These are phyloP conservation scores for Neonectria punicea DNA, from an alignment of 2,329 filamentous ascomycete species.

Conservation along the genomic window DNA sequence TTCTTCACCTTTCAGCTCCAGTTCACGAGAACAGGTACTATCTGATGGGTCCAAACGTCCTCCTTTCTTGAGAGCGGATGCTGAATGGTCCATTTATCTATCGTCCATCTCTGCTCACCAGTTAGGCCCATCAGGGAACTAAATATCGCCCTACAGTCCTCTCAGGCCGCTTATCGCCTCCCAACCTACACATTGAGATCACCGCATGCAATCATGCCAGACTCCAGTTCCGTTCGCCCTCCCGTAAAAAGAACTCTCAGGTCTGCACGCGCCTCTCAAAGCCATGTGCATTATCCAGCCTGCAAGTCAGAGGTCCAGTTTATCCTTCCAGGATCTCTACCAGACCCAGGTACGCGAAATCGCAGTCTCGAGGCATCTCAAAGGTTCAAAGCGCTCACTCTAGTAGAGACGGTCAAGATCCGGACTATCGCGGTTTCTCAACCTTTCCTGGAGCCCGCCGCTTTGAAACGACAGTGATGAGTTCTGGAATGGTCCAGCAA, in stretches of 20 bases:
- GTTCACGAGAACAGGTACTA: neutral
- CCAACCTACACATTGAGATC: neutral
- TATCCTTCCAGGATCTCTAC: slow-evolving; percentile 41
- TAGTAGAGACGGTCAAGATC: slow-evolving; percentile 42
- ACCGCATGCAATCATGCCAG: slow-evolving; percentile 30
- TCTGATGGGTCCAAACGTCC: neutral
- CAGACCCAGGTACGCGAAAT: slow-evolving; percentile 39
- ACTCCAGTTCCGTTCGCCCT: slow-evolving; percentile 22
- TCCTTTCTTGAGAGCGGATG: neutral
- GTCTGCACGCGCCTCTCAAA: slow-evolving; percentile 36
- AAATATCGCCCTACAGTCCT: neutral
- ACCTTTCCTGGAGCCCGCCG: slow-evolving; percentile 49
- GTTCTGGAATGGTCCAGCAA: neutral
- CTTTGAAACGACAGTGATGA: slow-evolving; percentile 31
- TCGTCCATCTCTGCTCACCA: slow-evolving; percentile 5
- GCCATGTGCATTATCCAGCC: slow-evolving; percentile 40
- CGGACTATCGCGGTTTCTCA: slow-evolving; percentile 45
- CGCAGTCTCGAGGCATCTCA: neutral
- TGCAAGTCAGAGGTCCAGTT: slow-evolving; percentile 45
- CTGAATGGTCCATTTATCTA: neutral
- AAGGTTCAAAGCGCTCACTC: slow-evolving; percentile 5
- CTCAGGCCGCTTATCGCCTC: neutral
- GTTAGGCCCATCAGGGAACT: neutral
- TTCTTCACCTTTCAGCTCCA: neutral
- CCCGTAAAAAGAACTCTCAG: slow-evolving; percentile 40